phyloP scores from a whole-genome alignment of 345 rosid species.

The Turnera subulata region DNA sequence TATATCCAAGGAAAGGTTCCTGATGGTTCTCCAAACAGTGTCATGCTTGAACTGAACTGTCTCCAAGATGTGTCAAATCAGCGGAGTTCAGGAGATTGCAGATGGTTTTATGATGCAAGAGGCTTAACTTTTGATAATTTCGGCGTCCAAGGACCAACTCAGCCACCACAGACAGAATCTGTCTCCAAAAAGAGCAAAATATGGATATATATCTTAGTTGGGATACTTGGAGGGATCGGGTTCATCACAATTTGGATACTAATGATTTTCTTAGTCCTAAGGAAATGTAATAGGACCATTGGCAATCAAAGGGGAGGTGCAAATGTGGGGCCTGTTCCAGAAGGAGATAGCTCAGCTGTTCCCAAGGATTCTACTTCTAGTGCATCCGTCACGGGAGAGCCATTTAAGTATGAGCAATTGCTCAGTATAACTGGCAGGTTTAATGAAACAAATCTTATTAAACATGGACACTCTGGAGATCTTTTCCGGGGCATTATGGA shows the following conservation, averaged over 20 bases:
- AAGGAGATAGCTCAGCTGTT: conserved; percentile 29
- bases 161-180: conserved; percentile 4
- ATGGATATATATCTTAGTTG: conserved; percentile 28
- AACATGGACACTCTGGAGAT: conserved; percentile 32
- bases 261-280: conserved; percentile 32
- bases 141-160: conserved; percentile 5
- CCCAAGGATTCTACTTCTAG: conserved; percentile 11
- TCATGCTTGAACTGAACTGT: conserved; percentile 17
- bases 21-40: conserved; percentile 1
- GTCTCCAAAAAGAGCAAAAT: conserved; percentile 2
- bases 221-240: conserved; percentile 21
- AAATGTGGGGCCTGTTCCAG: conserved; percentile 56
- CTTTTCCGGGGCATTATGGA: conserved; percentile 19
- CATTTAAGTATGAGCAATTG: conserved; percentile 26
- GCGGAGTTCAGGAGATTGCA: conserved; percentile 19
- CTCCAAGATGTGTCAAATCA: conserved; percentile 13
- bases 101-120: conserved; percentile 19
- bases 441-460: conserved; percentile 22
- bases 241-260: conserved; percentile 33
- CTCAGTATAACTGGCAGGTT: conserved; percentile 11
- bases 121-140: conserved; percentile 12
- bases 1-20: conserved; percentile 26
- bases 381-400: conserved; percentile 6
- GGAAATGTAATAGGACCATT: conserved; percentile 24
- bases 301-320: conserved; percentile 39